Base-by-base conservation (phyloP, 2,329 filamentous ascomycete species). In the Diaporthe aspalathi region DNA sequence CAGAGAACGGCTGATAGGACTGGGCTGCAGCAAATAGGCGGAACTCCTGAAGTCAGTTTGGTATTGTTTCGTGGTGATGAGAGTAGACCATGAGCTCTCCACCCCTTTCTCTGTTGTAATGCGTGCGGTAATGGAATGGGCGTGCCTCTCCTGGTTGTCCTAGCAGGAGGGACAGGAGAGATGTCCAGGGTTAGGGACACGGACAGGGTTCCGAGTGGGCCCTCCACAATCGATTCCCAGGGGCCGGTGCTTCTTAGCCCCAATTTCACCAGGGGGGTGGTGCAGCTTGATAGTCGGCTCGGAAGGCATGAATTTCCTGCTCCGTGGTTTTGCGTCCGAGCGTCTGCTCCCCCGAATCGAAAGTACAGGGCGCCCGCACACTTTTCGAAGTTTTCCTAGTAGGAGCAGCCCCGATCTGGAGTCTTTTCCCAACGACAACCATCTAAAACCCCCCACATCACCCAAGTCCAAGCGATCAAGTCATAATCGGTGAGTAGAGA, bases 401-500 rank as follows among this genome's bases (percentile, higher is more conserved):
- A 56, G 67, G 35, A 52, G 67, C 66, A 68, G 67, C 56, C n/a
- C 67, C 53, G 60, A 40, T 60, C 67, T 68, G 67, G 67, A 68
- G 67, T 27, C 45, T 57, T 57, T 60, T 43, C 53, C 67, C 65
- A 38, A 52, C 65, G 70, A 73, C 72, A 67, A 53, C 66, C 35
- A 68, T 43, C 69, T 53, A 67, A 67, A n/a, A 5, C 45, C 63
- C 52, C 71, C 69, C 70, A 73, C 67, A 70, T 63, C 63, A 72
- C 69, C 71, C 71, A 56, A 65, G 54, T 66, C 50, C 49, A 63
- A 72, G 71, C 71, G 71, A 72, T 72, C 71, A 70, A 72, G 71
- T 62, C 71, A 72, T 72, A 72, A 72, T 72, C 71, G 71, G 71
- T 72, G 71, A 72, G 71, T 72, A 70, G 62, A 70, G 65, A 45